A percentile compares a stretch with the other conserved stretches of the same genome.
phyloP scores from a whole-genome alignment of 371 early-diverging fungal genomes.

The Actinomucor elegans region DNA sequence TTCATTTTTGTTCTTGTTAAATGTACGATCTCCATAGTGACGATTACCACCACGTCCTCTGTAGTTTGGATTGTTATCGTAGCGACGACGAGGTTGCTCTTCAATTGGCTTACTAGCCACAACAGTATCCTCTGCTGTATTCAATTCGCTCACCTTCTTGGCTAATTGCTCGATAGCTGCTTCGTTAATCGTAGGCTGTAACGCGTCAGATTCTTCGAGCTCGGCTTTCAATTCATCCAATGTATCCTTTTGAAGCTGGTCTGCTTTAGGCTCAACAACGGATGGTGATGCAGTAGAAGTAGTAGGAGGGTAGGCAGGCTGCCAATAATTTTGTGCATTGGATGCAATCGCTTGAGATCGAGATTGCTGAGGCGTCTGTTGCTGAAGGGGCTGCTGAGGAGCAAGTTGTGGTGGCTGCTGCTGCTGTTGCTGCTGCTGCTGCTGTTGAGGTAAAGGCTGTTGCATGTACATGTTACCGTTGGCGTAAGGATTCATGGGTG shows the following conservation, averaged over 20 bases:
- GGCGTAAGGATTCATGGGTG: conserved; percentile 42
- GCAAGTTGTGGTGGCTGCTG: conserved; percentile 15
- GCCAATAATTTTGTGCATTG: conserved; percentile 22
- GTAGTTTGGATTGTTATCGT: conserved; percentile 30
- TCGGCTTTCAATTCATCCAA: conserved; percentile 28
- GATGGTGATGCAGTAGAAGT: no score
- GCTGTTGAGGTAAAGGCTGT: conserved; percentile 17
- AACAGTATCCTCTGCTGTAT: conserved; percentile 20
- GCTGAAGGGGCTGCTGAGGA: conserved; percentile 13
- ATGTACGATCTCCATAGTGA: conserved; percentile 23
- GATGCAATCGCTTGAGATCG: conserved; percentile 25
- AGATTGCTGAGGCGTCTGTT: conserved; percentile 26
- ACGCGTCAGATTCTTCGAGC: conserved; percentile 20
- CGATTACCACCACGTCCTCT: conserved; percentile 15
- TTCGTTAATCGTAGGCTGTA: conserved; percentile 37
- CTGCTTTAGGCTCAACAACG: not conserved
- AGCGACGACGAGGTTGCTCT: conserved; percentile 11
- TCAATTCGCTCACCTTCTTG: conserved; percentile 59
- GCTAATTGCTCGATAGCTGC: conserved; percentile 57
- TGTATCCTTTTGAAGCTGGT: conserved; percentile 21
- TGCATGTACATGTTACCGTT: conserved; percentile 17
- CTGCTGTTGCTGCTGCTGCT: conserved; percentile 29
- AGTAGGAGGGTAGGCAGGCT: conserved; percentile 8
- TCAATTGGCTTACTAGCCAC: conserved; percentile 2
- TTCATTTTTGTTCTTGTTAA: conserved; percentile 39